Evolutionary conservation across 106 monocot species (phyloP).

Genomic region (Allium sativum): DNA sequence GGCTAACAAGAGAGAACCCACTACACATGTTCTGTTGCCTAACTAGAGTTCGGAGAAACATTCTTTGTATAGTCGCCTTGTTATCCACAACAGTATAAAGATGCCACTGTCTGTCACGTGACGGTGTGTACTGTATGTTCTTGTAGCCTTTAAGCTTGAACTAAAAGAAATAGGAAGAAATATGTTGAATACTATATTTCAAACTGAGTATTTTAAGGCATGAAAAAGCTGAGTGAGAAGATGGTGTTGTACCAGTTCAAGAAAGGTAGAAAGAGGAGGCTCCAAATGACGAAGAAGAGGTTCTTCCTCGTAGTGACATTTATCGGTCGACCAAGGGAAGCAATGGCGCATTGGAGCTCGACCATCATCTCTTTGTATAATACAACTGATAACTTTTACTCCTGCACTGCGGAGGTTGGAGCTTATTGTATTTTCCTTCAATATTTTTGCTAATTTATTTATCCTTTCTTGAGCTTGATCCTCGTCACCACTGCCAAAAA

Average conservation of each 20-base stretch:
- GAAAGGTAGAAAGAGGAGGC: conserved; percentile 95
- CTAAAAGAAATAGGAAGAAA: conserved; percentile 21
- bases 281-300: conserved; percentile 96
- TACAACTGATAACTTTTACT: conserved; percentile 69
- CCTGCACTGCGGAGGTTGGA: conserved; percentile 60
- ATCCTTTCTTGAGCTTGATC: conserved; percentile 98
- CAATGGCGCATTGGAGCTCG: conserved; percentile 95
- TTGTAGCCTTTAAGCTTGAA: conserved; percentile 81
- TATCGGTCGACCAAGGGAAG: conserved; percentile 79
- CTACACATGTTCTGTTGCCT: conserved; percentile 54
- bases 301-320: conserved; percentile 70
- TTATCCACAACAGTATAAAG: conserved; percentile 65
- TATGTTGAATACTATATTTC: neutral
- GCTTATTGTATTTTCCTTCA: conserved; percentile 60
- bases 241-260: conserved; percentile 62
- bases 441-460: conserved; percentile 78
- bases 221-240: too few relatives aligned
- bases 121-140: conserved; percentile 83
- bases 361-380: conserved; percentile 98
- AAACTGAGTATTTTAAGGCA: too few relatives aligned
- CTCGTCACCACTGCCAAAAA: conserved; percentile 81
- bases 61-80: conserved; percentile 56
- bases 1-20: conserved; percentile 30
- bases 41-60: conserved; percentile 92
- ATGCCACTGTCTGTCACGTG: conserved; percentile 97